phyloP scores from a whole-genome alignment of 176 grass and related monocot genomes.

The Dactylis glomerata region DNA sequence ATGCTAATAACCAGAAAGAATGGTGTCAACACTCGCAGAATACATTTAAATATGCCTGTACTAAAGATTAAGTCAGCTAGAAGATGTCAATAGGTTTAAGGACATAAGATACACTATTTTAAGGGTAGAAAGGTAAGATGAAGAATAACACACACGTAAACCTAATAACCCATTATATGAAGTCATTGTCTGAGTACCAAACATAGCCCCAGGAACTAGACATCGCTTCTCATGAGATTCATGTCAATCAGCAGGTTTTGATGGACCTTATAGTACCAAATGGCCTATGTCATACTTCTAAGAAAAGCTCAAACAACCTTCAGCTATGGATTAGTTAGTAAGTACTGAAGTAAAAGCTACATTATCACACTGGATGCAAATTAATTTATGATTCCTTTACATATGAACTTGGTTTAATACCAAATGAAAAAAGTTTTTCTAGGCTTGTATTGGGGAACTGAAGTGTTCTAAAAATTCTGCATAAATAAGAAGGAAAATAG shows the following conservation, averaged over 20 bases:
- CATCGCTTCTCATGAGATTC: neutral
- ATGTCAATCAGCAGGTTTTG: neutral
- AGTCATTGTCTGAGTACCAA: neutral
- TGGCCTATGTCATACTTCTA: neutral
- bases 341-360: neutral
- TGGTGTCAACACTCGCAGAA: neutral
- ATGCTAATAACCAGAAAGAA: conserved; percentile 11
- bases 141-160: neutral
- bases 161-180: neutral
- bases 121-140: neutral
- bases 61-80: neutral
- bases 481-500: neutral
- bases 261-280: neutral
- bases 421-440: neutral
- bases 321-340: neutral
- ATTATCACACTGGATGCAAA: conserved; percentile 23
- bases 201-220: neutral
- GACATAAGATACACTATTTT: neutral
- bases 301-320: neutral
- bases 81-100: conserved; percentile 10
- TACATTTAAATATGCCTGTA: neutral
- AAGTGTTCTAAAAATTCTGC: neutral
- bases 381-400: neutral
- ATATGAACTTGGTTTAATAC: neutral
- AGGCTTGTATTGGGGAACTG: neutral